These are phyloP conservation scores for Phallus indusiatus DNA, from an alignment of 768 basidiomycete species.

Conservation along the genomic window DNA sequence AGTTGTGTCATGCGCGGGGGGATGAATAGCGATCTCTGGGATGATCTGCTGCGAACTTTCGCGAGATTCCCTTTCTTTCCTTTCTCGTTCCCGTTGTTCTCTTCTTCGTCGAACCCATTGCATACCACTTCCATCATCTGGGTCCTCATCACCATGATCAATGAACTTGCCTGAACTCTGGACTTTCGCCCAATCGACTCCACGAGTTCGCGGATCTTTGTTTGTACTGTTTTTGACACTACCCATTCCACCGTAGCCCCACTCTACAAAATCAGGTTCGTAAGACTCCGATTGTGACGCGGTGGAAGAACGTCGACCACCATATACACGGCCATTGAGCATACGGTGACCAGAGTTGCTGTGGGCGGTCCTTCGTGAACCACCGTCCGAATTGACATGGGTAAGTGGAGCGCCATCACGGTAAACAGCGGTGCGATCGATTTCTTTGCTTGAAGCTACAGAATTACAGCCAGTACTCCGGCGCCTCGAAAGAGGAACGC, in stretches of 20 bases:
- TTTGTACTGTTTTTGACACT: slow-evolving; percentile 26
- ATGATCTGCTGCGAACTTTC: slow-evolving; percentile 24
- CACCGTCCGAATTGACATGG: slow-evolving; percentile 19
- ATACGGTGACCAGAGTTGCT: slow-evolving; percentile 39
- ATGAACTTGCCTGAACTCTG: slow-evolving; percentile 21
- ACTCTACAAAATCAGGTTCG: slow-evolving; percentile 84
- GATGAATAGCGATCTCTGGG: slow-evolving; percentile 9
- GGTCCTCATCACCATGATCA: slow-evolving; percentile 32
- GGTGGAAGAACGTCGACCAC: slow-evolving; percentile 20
- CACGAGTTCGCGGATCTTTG: slow-evolving; percentile 17
- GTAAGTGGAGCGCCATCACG: slow-evolving; percentile 17
- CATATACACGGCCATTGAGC: slow-evolving; percentile 85
- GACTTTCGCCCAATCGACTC: slow-evolving; percentile 27
- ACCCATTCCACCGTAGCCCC: slow-evolving; percentile 88
- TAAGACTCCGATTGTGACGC: slow-evolving; percentile 27
- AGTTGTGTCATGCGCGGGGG: slow-evolving; percentile 9
- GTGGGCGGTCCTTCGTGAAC: slow-evolving; percentile 13
- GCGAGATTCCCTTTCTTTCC: slow-evolving; percentile 31
- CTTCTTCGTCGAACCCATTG: slow-evolving; percentile 65
- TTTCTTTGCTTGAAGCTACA: slow-evolving; percentile 24
- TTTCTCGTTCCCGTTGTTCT: slow-evolving; percentile 46
- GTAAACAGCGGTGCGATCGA: slow-evolving; percentile 27
- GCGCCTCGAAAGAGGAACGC: slow-evolving; percentile 16
- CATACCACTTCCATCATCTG: slow-evolving; percentile 82
- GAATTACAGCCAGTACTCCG: slow-evolving; percentile 14